Conservation (phyloP, 495 filamentous ascomycete species). For the Lophiotrema nucula region DNA sequence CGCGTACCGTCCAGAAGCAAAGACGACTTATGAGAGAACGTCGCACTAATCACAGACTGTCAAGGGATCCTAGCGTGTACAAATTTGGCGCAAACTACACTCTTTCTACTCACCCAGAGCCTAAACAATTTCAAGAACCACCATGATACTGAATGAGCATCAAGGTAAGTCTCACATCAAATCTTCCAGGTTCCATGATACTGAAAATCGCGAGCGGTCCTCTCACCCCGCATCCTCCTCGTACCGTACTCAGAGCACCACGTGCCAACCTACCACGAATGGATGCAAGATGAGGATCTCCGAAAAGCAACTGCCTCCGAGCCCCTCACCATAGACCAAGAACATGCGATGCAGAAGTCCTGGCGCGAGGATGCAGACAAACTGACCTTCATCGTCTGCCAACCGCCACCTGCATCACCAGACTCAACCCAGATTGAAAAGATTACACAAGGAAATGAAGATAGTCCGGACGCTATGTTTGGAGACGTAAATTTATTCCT, state of each 20-base stretch:
- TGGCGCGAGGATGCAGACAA: slow-evolving; percentile 79
- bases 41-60: no score
- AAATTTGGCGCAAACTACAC: no score
- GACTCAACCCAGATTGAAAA: not conserved
- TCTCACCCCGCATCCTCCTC: slow-evolving; percentile 63
- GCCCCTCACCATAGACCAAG: slow-evolving; percentile 69
- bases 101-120: no score
- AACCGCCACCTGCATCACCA: not conserved
- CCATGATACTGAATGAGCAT: slow-evolving; percentile 32
- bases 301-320: slow-evolving; percentile 83
- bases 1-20: no score
- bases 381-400: slow-evolving; percentile 69
- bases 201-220: slow-evolving; percentile 55
- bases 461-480: slow-evolving; percentile 62
- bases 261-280: slow-evolving; percentile 77
- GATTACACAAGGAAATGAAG: slow-evolving; percentile 41
- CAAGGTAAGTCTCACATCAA: slow-evolving; percentile 14
- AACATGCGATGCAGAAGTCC: slow-evolving; percentile 79
- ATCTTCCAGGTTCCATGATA: not conserved
- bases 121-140: no score
- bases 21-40: no score
- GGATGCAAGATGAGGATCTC: slow-evolving; percentile 87
- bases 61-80: no score
- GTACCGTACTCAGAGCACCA: slow-evolving; percentile 83
- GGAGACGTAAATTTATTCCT: slow-evolving; percentile 90